Evolutionary conservation across 2,329 filamentous ascomycete genomes (phyloP).

Genomic region (Stagonosporopsis tanaceti): DNA sequence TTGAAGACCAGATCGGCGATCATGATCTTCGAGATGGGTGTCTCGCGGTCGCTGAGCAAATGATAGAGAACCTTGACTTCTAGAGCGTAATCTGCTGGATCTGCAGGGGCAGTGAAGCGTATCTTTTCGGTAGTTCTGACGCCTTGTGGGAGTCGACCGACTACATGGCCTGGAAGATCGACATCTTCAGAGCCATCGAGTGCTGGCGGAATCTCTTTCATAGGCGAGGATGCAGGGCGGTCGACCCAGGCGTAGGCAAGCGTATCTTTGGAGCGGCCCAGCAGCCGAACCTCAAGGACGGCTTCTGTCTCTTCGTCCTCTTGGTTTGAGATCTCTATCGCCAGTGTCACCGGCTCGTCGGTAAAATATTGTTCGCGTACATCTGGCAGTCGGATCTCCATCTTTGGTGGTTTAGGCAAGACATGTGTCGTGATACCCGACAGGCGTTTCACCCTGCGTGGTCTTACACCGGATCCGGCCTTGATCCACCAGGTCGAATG

Average conservation of each 20-base stretch:
- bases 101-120: slow-evolving; percentile 51
- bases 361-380: slow-evolving; percentile 80
- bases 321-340: slow-evolving; percentile 77
- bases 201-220: slow-evolving; percentile 40
- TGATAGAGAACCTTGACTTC: slow-evolving; percentile 79
- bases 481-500: slow-evolving; percentile 47
- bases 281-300: slow-evolving; percentile 72
- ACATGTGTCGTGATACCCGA: slow-evolving; percentile 69
- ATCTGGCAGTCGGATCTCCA: slow-evolving; percentile 74
- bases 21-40: slow-evolving; percentile 77
- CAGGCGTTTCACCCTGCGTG: slow-evolving; percentile 40
- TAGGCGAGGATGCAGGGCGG: slow-evolving; percentile 42
- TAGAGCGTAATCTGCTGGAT: slow-evolving; percentile 69
- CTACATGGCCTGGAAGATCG: slow-evolving; percentile 48
- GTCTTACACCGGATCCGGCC: slow-evolving; percentile 32
- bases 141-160: slow-evolving; percentile 46
- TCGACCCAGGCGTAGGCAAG: slow-evolving; percentile 58
- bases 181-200: slow-evolving; percentile 34
- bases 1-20: slow-evolving; percentile 75
- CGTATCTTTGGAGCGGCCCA: slow-evolving; percentile 62
- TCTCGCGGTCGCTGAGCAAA: slow-evolving; percentile 79
- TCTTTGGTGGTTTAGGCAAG: slow-evolving; percentile 88
- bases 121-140: slow-evolving; percentile 46
- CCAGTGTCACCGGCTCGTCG: slow-evolving; percentile 75
- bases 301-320: slow-evolving; percentile 82